Base-by-base conservation (phyloP, 2,329 filamentous ascomycete genomes). In the Alternaria arborescens region DNA sequence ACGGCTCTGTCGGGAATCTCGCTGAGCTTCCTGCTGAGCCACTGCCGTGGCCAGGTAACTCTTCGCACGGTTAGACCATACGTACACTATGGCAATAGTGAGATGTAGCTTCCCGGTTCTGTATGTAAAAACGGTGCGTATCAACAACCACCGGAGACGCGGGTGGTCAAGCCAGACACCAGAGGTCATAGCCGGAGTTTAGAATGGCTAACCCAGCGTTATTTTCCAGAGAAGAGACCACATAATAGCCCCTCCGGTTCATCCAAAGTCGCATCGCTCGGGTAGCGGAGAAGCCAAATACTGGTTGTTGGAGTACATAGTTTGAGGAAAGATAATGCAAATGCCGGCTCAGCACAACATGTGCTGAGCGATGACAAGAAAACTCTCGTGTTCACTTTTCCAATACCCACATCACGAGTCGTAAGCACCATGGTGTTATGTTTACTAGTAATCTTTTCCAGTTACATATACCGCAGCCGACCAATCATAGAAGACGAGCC, bases 21-120 rank as follows among this genome's bases (percentile, higher is more conserved):
- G 52, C 46, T 41, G 64, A 62, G 24, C 64, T 66, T 40, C 57
- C 58, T 42, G 61, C 55, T 11, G 61, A 66, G 12, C 40, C 58
- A 41, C 16, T 64, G 16, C 50, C 50, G 11, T 55, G 53, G 53
- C 58, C 61, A 10, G 58, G 53, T 8, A 32, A 47, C n/a, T 12
- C 44, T 26, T 22, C 32, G 8, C 11, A 50, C 2, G 10, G 46
- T n/a, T 58, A 61, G 28, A 24, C 4, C 14, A 18, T 32, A 34
- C 8, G n/a, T 28, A 1, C 1, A 52, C 18, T 24, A 28, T n/a
- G 18, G 5, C 5, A 12, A 36, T 24, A 4, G 10, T 26, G 8
- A 6, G 22, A 26, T 36, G 32, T 14, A 22, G 16, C 20, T 1
- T 18, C 20, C 8, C 22, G 14, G 8, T 22, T 16, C 11, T 3